Evolutionary conservation across 306 rosid species (phyloP).

Genomic region (Boehmeria nivea): DNA sequence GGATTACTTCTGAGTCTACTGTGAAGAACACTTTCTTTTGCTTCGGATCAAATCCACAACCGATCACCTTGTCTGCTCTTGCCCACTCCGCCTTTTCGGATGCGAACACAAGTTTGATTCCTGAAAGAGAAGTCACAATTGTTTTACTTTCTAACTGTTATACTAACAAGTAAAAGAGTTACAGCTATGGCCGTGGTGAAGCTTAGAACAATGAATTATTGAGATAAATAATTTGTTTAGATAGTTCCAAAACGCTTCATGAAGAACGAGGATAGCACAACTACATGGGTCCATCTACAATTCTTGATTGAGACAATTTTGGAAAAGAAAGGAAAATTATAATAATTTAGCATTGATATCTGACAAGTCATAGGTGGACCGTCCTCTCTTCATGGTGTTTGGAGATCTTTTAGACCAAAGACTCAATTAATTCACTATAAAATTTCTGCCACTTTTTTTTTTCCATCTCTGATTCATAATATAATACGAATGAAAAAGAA

Average conservation of each 20-base stretch:
- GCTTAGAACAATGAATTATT: too few species aligned
- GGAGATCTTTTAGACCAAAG: conserved; percentile 11
- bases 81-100: conserved; percentile 69
- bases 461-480: neutral
- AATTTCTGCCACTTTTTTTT: neutral
- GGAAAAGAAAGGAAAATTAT: too few species aligned
- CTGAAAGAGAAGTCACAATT: conserved; percentile 33
- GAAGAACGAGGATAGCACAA: too few species aligned
- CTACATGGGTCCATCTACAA: too few species aligned
- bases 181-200: too few species aligned
- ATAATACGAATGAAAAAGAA: neutral
- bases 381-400: conserved; percentile 2
- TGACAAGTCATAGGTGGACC: conserved; percentile 2
- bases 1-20: conserved; percentile 66
- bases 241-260: too few species aligned
- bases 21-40: conserved; percentile 87
- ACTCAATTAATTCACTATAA: neutral
- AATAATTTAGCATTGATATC: neutral
- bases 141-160: neutral
- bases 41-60: conserved; percentile 84
- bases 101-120: conserved; percentile 56
- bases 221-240: too few species aligned
- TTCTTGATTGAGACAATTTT: too few species aligned
- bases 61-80: conserved; percentile 59
- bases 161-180: too few species aligned